Conservation (phyloP, 148 eudicot species). For the Fallopia convolvulus region DNA sequence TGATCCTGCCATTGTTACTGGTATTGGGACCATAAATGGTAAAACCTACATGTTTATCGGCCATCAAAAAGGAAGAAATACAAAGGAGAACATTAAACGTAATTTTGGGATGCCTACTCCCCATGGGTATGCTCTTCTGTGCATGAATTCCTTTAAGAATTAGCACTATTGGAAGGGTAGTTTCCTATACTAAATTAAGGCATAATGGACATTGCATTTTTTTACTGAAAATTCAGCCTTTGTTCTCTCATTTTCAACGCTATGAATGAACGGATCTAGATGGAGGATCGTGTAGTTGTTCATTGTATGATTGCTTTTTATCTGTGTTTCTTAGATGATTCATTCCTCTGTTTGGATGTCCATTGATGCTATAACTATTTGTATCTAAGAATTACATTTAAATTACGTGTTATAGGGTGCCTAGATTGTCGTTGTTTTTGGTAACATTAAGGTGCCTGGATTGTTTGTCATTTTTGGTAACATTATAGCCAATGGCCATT, state of each 20-base stretch:
- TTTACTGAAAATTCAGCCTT: not conserved
- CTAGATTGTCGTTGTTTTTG: not conserved
- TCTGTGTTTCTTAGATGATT: not conserved
- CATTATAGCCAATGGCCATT: not conserved
- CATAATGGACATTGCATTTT: not conserved
- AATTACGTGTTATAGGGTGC: not conserved
- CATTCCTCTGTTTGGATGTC: not conserved
- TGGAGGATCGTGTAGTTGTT: not conserved
- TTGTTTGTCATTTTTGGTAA: conserved; percentile 1
- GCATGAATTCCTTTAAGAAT: conserved; percentile 4
- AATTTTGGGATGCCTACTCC: conserved; percentile 96
- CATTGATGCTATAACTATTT: not conserved
- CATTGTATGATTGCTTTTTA: not conserved
- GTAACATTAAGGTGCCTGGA: not conserved
- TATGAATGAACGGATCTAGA: not conserved
- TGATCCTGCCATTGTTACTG: conserved; percentile 89
- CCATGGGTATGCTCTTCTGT: too few species aligned
- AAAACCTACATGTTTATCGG: conserved; percentile 81
- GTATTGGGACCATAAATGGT: conserved; percentile 77
- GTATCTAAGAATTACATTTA: not conserved
- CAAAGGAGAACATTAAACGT: conserved; percentile 73
- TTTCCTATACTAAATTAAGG: not conserved
- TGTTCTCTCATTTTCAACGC: not conserved
- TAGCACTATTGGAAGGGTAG: not conserved
- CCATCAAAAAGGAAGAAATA: conserved; percentile 85